A percentile compares a stretch with the other conserved stretches of the same genome.
phyloP scores from a whole-genome alignment of 257 asterid genomes.

The Solanum corneliomulleri region DNA sequence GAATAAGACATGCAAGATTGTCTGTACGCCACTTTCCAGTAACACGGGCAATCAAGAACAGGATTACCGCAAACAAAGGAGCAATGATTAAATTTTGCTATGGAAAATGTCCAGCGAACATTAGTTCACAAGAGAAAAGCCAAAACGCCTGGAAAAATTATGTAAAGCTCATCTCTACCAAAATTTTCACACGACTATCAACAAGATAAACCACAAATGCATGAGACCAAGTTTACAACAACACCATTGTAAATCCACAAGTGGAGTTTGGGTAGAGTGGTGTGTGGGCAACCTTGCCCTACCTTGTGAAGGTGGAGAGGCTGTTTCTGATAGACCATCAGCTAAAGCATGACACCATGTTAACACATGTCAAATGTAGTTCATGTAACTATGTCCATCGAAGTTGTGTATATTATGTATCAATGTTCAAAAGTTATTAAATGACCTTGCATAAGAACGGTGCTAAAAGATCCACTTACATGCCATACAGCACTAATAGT shows the following conservation, averaged over 20 bases:
- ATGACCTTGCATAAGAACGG: neutral
- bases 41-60: neutral
- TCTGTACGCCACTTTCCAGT: neutral
- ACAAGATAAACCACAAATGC: neutral
- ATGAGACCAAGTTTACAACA: neutral
- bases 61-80: neutral
- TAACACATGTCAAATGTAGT: neutral
- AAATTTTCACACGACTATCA: neutral
- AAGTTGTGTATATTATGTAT: neutral
- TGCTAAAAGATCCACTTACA: constrained; percentile 33
- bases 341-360: neutral
- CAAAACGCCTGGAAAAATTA: neutral
- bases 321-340: neutral
- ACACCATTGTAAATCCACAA: neutral
- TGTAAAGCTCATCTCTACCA: neutral
- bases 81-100: neutral
- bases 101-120: neutral
- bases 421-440: neutral
- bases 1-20: neutral
- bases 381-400: neutral
- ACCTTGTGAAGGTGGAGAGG: neutral
- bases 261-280: neutral
- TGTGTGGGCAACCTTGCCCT: neutral
- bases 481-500: constrained; percentile 98
- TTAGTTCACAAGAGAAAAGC: neutral